These are phyloP conservation scores for Penicillium manginii DNA, from an alignment of 495 filamentous ascomycete genomes.

Conservation along the genomic window DNA sequence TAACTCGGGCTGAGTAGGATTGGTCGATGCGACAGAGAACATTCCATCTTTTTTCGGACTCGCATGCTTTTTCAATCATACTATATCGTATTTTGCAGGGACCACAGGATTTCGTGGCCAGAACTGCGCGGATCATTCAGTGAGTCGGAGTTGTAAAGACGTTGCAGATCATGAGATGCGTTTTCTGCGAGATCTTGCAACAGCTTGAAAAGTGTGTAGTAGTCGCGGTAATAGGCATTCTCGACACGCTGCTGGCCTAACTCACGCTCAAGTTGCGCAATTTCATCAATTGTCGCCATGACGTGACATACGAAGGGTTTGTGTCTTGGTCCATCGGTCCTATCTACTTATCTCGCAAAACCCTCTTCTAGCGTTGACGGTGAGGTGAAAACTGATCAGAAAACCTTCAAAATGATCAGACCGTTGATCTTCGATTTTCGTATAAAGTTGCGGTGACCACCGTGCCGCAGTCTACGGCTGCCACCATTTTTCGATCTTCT, in stretches of 20 bases:
- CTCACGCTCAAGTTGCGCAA: constrained; percentile 6
- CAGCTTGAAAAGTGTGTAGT: constrained; percentile 11
- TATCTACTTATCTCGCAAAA: constrained; percentile 4
- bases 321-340: background rate
- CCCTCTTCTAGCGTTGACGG: background rate
- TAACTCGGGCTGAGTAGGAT: too few relatives aligned
- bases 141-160: background rate
- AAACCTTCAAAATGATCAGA: background rate
- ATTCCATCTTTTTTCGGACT: background rate
- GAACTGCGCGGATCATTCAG: background rate
- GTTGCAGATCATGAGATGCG: background rate
- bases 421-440: background rate
- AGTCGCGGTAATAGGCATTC: constrained; percentile 9
- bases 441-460: background rate
- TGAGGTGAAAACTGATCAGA: too few relatives aligned
- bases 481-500: background rate
- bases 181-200: constrained; percentile 4
- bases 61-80: background rate
- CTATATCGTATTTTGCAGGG: too few relatives aligned
- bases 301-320: background rate
- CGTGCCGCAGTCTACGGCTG: background rate
- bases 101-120: too few relatives aligned
- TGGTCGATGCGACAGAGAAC: too few relatives aligned
- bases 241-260: constrained; percentile 6
- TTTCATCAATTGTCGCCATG: constrained; percentile 8